Conservation (phyloP, 202 grass and related monocot genomes). For the Hordeum pubiflorum region DNA sequence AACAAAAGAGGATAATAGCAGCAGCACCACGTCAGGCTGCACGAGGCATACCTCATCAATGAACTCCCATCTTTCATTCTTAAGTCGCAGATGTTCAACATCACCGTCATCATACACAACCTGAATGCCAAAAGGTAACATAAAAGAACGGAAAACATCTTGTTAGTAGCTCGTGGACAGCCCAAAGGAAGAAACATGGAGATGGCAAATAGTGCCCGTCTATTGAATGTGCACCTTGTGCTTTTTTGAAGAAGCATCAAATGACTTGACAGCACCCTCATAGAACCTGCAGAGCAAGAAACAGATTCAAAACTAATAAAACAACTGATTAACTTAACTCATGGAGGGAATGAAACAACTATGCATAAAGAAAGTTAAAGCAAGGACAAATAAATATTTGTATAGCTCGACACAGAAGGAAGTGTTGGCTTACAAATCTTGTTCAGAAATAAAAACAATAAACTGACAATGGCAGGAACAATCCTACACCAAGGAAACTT, state of each 20-base stretch:
- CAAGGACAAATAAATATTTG: neutral
- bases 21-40: neutral
- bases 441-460: neutral
- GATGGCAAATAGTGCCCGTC: neutral
- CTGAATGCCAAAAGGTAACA: constrained; percentile 22
- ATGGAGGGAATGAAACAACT: neutral
- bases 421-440: neutral
- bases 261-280: constrained; percentile 42
- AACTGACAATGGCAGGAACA: constrained; percentile 19
- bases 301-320: constrained; percentile 25
- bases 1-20: neutral
- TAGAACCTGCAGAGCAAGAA: constrained; percentile 61
- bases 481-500: neutral
- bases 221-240: constrained; percentile 40
- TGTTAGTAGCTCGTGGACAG: neutral
- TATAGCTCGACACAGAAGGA: neutral
- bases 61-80: constrained; percentile 65
- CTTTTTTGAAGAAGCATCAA: constrained; percentile 31
- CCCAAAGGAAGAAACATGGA: neutral
- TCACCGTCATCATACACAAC: constrained; percentile 83
- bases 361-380: neutral
- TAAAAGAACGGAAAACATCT: neutral
- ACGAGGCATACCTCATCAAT: constrained; percentile 34
- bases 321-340: constrained; percentile 9
- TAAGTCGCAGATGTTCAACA: constrained; percentile 44